Conservation (phyloP, 768 basidiomycete species). For the Lentinula sp. region DNA sequence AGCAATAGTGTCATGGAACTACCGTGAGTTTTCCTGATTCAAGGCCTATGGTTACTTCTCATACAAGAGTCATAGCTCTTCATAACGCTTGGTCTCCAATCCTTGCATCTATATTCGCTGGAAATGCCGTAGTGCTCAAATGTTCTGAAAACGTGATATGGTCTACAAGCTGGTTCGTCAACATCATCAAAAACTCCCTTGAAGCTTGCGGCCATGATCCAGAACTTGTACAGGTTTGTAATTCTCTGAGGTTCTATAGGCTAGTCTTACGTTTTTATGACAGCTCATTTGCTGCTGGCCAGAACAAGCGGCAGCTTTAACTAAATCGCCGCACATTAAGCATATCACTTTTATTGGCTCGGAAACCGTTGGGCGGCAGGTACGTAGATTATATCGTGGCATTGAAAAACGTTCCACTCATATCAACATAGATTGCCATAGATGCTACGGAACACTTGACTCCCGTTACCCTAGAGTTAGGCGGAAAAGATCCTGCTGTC, state of each 20-base stretch:
- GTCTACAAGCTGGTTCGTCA: conserved; percentile 82
- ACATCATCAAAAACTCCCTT: conserved; percentile 73
- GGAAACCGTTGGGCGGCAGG: conserved; percentile 70
- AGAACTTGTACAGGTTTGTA: conserved; percentile 76
- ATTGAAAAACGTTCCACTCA: not conserved
- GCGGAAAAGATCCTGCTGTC: conserved; percentile 92
- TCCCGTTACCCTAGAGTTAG: conserved; percentile 90
- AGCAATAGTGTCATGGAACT: conserved; percentile 94
- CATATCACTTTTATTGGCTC: conserved; percentile 96
- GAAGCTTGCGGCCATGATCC: conserved; percentile 74
- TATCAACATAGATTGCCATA: conserved; percentile 53
- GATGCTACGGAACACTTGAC: conserved; percentile 85
- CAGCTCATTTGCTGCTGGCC: conserved; percentile 86
- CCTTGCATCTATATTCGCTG: conserved; percentile 83
- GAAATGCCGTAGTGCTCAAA: conserved; percentile 87
- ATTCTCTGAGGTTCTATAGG: too few relatives aligned
- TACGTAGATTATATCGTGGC: conserved; percentile 13
- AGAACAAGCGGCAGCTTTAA: conserved; percentile 78
- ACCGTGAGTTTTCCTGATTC: conserved; percentile 44
- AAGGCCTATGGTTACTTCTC: not conserved
- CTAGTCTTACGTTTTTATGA: not conserved
- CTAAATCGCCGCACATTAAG: conserved; percentile 71
- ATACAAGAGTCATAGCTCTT: conserved; percentile 47
- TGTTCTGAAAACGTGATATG: conserved; percentile 91
- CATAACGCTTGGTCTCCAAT: conserved; percentile 96